Evolutionary conservation across 805 yeast genomes (phyloP).

Genomic region (Grigorovia transvaalensis): DNA sequence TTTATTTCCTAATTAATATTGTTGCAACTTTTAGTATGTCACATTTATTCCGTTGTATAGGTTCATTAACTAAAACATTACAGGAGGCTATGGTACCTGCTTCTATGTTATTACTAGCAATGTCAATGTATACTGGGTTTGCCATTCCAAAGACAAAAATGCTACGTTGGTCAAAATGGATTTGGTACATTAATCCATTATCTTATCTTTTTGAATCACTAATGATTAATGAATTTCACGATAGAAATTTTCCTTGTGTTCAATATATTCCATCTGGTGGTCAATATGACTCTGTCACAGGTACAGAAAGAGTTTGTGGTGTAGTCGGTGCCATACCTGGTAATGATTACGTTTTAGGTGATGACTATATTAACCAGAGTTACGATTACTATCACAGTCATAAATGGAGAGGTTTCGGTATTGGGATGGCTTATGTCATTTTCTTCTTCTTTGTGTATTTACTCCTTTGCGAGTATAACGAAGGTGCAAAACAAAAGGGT

Average conservation of each 20-base stretch:
- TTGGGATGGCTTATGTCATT: conserved; percentile 43
- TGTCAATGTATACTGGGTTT: conserved; percentile 47
- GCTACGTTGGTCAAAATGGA: conserved; percentile 60
- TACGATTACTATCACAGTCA: conserved; percentile 37
- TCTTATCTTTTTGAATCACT: conserved; percentile 49
- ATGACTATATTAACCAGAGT: conserved; percentile 34
- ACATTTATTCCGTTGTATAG: conserved; percentile 44
- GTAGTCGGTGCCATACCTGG: conserved; percentile 52
- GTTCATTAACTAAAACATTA: conserved; percentile 38
- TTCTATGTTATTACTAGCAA: conserved; percentile 37
- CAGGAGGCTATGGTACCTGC: conserved; percentile 53
- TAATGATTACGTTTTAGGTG: conserved; percentile 39
- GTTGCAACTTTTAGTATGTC: conserved; percentile 42
- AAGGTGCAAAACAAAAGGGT: conserved; percentile 60
- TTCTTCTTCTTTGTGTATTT: conserved; percentile 48
- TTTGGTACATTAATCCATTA: conserved; percentile 48
- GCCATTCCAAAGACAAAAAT: conserved; percentile 45
- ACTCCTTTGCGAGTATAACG: conserved; percentile 43
- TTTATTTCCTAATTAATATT: conserved; percentile 36
- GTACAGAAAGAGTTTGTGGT: conserved; percentile 40
- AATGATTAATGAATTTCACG: conserved; percentile 48
- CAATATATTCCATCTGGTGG: conserved; percentile 40
- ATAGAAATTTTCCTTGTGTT: conserved; percentile 37
- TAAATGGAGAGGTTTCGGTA: conserved; percentile 59
- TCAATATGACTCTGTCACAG: conserved; percentile 29